Evolutionary conservation across 139 green algal genomes (phyloP).

Genomic region (Chlamydomonas sphaeroides): DNA sequence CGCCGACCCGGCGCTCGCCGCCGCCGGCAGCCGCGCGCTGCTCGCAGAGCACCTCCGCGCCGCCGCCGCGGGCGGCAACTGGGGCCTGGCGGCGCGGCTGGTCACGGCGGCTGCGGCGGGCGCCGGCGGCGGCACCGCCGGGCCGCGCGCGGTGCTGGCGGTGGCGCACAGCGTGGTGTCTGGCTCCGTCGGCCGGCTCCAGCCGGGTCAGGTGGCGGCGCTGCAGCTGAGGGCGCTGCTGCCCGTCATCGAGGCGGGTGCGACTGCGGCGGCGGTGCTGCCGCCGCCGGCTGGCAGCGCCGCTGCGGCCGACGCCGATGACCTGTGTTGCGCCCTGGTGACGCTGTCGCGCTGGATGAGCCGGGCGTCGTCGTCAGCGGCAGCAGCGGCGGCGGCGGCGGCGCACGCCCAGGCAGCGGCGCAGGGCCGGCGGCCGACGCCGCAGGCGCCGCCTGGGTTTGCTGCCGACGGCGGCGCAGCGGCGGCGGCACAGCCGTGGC

Average conservation of each 20-base stretch:
- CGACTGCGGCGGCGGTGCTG: not conserved
- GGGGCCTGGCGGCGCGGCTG: conserved; percentile 4
- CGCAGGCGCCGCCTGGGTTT: too few species aligned
- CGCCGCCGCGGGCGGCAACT: conserved; percentile 17
- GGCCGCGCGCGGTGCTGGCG: conserved; percentile 12
- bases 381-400: too few species aligned
- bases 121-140: not conserved
- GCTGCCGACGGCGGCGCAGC: not conserved
- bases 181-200: not conserved
- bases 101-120: not conserved
- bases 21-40: not conserved
- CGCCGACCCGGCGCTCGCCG: not conserved
- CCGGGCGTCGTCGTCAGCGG: not conserved
- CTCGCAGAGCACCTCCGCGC: conserved; percentile 12
- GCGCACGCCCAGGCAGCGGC: too few species aligned
- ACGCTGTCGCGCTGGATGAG: conserved; percentile 39
- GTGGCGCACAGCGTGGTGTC: conserved; percentile 26
- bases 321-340: conserved; percentile 29
- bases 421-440: too few species aligned
- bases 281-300: not conserved
- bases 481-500: not conserved
- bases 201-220: conserved; percentile 5
- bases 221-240: conserved; percentile 19
- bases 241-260: not conserved
- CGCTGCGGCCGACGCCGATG: not conserved